These are phyloP conservation scores for Plasmodium vivax DNA, from an alignment of 169 alveolate species.

Conservation along the genomic window DNA sequence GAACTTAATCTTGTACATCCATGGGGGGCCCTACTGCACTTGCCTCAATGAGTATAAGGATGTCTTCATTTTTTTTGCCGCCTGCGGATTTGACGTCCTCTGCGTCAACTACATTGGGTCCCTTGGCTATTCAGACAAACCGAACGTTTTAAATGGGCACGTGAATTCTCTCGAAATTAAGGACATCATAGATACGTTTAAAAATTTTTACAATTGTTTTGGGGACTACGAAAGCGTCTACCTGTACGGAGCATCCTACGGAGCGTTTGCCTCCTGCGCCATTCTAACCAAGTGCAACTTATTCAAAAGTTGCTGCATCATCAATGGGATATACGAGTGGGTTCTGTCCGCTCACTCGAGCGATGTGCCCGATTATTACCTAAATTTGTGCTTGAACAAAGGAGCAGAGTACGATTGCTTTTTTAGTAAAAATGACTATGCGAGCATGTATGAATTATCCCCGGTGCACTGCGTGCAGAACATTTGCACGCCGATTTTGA, in stretches of 20 bases:
- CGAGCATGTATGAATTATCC: slow-evolving; percentile 11
- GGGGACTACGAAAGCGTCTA: slow-evolving; percentile 56
- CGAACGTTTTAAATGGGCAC: slow-evolving; percentile 29
- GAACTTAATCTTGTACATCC: slow-evolving; percentile 61
- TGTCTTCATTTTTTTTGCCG: slow-evolving; percentile 42
- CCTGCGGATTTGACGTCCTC: slow-evolving; percentile 70
- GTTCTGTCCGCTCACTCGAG: slow-evolving; percentile 32
- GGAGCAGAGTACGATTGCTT: slow-evolving; percentile 14
- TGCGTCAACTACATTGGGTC: slow-evolving; percentile 66
- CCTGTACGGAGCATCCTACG: slow-evolving; percentile 70
- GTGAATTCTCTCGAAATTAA: slow-evolving; percentile 53
- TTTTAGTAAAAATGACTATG: slow-evolving; percentile 13
- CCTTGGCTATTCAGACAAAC: slow-evolving; percentile 5
- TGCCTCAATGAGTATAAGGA: slow-evolving; percentile 32
- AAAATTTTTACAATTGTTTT: slow-evolving; percentile 6
- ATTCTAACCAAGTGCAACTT: slow-evolving; percentile 51
- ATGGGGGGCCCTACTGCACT: slow-evolving; percentile 70
- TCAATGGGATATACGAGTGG: slow-evolving; percentile 68
- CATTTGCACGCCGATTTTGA: slow-evolving; percentile 41
- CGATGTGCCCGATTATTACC: slow-evolving; percentile 51
- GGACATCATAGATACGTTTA: slow-evolving; percentile 25
- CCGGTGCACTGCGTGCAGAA: slow-evolving; percentile 36
- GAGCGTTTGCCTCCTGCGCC: slow-evolving; percentile 45
- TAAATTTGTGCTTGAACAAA: slow-evolving; percentile 23
- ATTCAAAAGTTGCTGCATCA: slow-evolving; percentile 61